Percentiles rank a stretch among this genome's conserved stretches.
Evolutionary conservation across 371 early-diverging fungal genomes (phyloP).

Genomic region (Capniomyces stellatus): DNA sequence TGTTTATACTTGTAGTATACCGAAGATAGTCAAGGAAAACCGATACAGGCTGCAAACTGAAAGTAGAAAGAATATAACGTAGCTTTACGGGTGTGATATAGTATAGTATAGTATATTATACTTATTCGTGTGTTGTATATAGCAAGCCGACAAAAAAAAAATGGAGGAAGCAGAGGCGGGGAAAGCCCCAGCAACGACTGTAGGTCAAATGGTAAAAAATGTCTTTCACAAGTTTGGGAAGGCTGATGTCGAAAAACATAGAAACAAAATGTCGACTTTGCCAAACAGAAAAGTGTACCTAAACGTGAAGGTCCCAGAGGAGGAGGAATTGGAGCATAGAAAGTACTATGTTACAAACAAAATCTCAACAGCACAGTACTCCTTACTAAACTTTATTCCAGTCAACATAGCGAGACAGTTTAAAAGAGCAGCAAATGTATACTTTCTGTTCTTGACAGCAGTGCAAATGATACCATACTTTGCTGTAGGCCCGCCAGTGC

Average conservation of each 20-base stretch:
- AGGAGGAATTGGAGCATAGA: slow-evolving; percentile 18
- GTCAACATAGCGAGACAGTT: slow-evolving; percentile 95
- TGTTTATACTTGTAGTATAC: too few species aligned
- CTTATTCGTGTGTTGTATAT: too few species aligned
- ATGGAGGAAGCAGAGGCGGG: too few species aligned
- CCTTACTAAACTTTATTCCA: slow-evolving; percentile 77
- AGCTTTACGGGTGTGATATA: too few species aligned
- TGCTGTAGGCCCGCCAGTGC: slow-evolving; percentile 41
- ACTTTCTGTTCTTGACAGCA: slow-evolving; percentile 85
- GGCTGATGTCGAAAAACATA: not conserved
- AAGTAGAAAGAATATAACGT: too few species aligned
- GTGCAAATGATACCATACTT: slow-evolving; percentile 73
- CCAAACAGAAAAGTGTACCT: slow-evolving; percentile 1
- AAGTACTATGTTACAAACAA: slow-evolving; percentile 35
- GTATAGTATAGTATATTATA: too few species aligned
- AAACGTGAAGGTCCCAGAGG: not conserved
- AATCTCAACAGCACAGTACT: slow-evolving; percentile 86
- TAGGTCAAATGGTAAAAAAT: too few species aligned
- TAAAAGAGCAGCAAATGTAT: slow-evolving; percentile 86
- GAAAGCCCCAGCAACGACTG: too few species aligned
- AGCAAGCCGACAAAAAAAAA: too few species aligned
- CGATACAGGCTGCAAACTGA: too few species aligned
- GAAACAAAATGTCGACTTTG: not conserved
- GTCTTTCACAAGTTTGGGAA: too few species aligned
- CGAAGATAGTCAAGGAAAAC: too few species aligned